Evolutionary conservation across 1,284 basidiomycete species (phyloP), one percentile per base, ranked within the genome.

Genomic region (Cutaneotrichosporon cyanovorans): DNA sequence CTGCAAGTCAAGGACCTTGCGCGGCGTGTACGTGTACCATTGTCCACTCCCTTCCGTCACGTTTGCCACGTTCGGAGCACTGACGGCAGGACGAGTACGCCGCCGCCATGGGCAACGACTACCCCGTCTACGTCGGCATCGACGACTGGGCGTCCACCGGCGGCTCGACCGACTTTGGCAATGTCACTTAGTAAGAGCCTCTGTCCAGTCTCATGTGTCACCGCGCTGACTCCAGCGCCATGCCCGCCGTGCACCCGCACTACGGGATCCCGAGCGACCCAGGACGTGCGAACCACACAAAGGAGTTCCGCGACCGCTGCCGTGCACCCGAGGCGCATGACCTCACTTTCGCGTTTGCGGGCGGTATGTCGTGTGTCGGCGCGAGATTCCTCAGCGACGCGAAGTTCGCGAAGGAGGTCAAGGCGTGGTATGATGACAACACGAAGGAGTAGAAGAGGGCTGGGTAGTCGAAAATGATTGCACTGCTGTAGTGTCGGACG

Each of bases 331-430:
- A 54, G 46, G 62, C 58, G 16, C 58, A 70, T 59, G 40, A 51
- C 16, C 47, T 55, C 16, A 55, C 60, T 2, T 59, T 58, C 30
- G 59, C 69, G 46, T 66, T 62, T 7, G 56, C 66, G 3, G 55
- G 54, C 8, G 70, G 57, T 5, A 65, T 74, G 38, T 62, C 66
- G 4, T 56, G 66, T 5, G 57, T 63, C 2, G 69, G 58, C 5
- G 65, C 62, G 8, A 60, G 64, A 19, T 62, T 72, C 34, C 30
- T 73, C 3, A 48, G 54, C 0, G 72, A 74, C 36, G 52, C 58
- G 20, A 51, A 57, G 23, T 73, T 62, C 47, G 58, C 65, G 0
- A 51, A 60, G 21, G 55, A 61, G 30, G 54, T 47, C 39, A 50
- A 48, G 43, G 40, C 45, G 49, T 60, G 61, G 40, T 57, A 61